A percentile compares a stretch with the other conserved stretches of the same genome.
Conservation (phyloP, 306 rosid species). For the Alnus glutinosa region DNA sequence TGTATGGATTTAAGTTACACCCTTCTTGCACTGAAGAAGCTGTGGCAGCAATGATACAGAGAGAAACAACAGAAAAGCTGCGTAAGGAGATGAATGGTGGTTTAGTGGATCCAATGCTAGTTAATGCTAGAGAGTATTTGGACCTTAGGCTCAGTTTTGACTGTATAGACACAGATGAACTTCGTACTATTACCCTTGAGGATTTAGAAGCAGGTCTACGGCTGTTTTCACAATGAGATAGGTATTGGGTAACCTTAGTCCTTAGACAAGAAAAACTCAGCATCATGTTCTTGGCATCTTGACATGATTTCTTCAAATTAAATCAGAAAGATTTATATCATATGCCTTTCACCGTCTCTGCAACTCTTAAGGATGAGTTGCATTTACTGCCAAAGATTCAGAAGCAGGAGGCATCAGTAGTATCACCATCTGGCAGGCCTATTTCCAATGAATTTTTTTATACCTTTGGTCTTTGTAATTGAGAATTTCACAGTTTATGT, state of each 20-base stretch:
- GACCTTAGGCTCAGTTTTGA: slow-evolving; percentile 86
- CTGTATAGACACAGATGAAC: slow-evolving; percentile 82
- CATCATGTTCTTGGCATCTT: slow-evolving; percentile 28
- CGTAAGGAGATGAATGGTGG: slow-evolving; percentile 89
- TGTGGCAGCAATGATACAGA: slow-evolving; percentile 57
- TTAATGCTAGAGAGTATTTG: slow-evolving; percentile 86
- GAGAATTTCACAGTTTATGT: neutral
- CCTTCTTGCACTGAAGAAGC: slow-evolving; percentile 62
- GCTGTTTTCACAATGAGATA: slow-evolving; percentile 45
- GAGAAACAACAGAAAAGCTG: slow-evolving; percentile 68
- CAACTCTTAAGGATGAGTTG: neutral
- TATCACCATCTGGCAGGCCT: neutral
- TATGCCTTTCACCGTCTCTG: neutral
- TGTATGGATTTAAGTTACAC: slow-evolving; percentile 85
- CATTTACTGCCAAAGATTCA: neutral
- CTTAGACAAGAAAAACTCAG: neutral
- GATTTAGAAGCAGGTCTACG: slow-evolving; percentile 78
- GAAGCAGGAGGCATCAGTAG: neutral
- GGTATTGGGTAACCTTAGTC: neutral
- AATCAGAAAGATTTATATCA: slow-evolving; percentile 30
- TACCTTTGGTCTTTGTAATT: neutral
- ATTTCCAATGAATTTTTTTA: neutral
- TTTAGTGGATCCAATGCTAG: slow-evolving; percentile 72
- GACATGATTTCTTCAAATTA: slow-evolving; percentile 18
- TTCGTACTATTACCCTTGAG: slow-evolving; percentile 69